Base-by-base conservation (phyloP, 306 rosid genomes). In the Quercus glauca region DNA sequence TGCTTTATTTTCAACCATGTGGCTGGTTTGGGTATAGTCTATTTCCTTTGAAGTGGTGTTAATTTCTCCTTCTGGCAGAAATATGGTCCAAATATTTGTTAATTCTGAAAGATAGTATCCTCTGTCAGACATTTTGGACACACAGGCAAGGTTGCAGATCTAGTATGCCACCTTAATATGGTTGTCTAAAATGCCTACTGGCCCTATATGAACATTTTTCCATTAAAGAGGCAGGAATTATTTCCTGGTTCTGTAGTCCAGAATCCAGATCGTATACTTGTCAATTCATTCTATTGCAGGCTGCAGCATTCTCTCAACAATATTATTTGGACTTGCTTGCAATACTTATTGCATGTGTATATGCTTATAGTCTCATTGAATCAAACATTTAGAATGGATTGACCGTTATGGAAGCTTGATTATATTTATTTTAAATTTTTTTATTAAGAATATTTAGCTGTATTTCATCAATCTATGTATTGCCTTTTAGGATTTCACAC, bases 1-100 rank as follows among this genome's bases (percentile, higher is more conserved):
- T 94, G 76, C 81, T 92, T 21, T 92, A 88, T 87, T 94, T 94
- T 88, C 97, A 94, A 89, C 97, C 97, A 60, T 94, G 98, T 55
- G 98, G 98, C 65, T 93, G 98, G 98, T 87, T 93, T 75, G 98
- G 98, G 97, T 90, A 89, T 74, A 81, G 69, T 52, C 65, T 63
- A 76, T 77, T 59, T 84, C 64, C 28, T 79, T 64, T 78, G 28
- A 81, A 79, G 56, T 63, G 14, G 63, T 49, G 58, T 35, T 68
- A 10, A 26, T 67, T 64, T 78, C 72, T 78, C 21, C 65, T 78
- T 64, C 75, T 73, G 20, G 53, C 41, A 5, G 21, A 25, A 33
- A 14, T 56, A 5, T 12, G 17, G 63, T 55, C 25, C 31, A 18
- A 35, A 23, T 51, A 6, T 63, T 14, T 63, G 11, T 63, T 28